Evolutionary conservation across 2,329 filamentous ascomycete species (phyloP).

Genomic region (Alternaria solani): DNA sequence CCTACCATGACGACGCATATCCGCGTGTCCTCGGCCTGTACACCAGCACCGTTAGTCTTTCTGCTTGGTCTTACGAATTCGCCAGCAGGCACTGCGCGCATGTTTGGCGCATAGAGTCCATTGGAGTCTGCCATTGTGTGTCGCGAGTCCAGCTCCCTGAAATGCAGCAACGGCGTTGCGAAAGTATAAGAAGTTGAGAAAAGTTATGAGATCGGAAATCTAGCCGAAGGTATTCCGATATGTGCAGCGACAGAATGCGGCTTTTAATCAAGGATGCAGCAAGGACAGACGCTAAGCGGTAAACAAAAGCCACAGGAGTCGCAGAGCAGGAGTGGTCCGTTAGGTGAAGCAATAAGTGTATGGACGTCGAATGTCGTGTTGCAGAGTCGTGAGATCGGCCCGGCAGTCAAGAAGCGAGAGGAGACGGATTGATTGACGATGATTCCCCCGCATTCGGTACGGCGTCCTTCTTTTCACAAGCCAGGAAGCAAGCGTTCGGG

Average conservation of each 20-base stretch:
- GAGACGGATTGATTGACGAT: conserved; percentile 37
- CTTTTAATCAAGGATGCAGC: conserved; percentile 21
- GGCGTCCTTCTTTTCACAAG: conserved; percentile 41
- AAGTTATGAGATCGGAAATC: conserved; percentile 37
- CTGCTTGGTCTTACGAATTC: conserved; percentile 55
- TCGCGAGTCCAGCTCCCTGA: conserved; percentile 39
- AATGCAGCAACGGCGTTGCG: conserved; percentile 20
- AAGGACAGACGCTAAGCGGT: conserved; percentile 26
- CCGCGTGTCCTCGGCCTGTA: conserved; percentile 92
- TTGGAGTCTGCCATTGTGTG: conserved; percentile 45
- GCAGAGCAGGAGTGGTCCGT: conserved; percentile 15
- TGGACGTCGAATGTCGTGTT: conserved; percentile 34
- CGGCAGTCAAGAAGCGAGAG: conserved; percentile 47
- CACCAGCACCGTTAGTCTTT: conserved; percentile 69
- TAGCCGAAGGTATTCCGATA: conserved; percentile 43
- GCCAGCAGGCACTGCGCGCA: conserved; percentile 52
- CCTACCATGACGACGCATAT: conserved; percentile 99
- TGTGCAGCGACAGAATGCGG: conserved; percentile 32
- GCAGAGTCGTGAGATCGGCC: conserved; percentile 41
- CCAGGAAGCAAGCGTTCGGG: conserved; percentile 28
- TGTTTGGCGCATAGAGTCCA: conserved; percentile 50
- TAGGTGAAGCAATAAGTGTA: conserved; percentile 33
- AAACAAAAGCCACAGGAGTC: conserved; percentile 22
- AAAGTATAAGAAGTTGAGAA: conserved; percentile 24
- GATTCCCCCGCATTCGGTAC: conserved; percentile 50